A percentile compares a stretch with the other conserved stretches of the same genome.
These are phyloP conservation scores for Fusarium nelsonii DNA, from an alignment of 2,329 filamentous ascomycete genomes.

Conservation along the genomic window DNA sequence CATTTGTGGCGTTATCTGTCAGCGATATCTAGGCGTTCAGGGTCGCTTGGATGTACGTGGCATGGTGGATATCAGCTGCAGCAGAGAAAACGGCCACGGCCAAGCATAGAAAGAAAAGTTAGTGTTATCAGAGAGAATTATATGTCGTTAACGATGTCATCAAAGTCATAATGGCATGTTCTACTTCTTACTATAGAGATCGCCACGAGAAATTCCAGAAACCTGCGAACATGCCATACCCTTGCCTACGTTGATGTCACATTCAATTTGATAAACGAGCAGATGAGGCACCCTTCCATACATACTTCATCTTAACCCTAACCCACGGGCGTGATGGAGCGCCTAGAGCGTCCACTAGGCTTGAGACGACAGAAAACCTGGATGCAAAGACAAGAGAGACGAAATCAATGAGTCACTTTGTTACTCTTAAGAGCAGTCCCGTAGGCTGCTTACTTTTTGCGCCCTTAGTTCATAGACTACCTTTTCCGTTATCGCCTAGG, in stretches of 20 bases:
- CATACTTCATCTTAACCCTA: slow-evolving; percentile 32
- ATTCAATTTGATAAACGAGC: slow-evolving; percentile 2
- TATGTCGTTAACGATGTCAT: neutral
- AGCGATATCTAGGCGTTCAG: neutral
- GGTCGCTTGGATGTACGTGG: slow-evolving; percentile 26
- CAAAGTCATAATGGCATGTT: neutral
- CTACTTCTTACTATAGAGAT: neutral
- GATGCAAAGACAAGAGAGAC: too few species aligned
- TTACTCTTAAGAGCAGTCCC: too few species aligned
- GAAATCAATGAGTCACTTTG: too few species aligned
- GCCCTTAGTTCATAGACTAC: too few species aligned
- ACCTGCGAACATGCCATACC: neutral
- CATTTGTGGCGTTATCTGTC: neutral
- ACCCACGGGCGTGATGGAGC: slow-evolving; percentile 33
- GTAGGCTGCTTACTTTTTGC: too few species aligned
- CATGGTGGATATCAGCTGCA: slow-evolving; percentile 17
- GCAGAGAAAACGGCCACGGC: slow-evolving; percentile 1
- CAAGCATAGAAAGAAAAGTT: slow-evolving; percentile 3
- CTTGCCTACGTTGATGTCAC: neutral
- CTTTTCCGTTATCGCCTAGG: too few species aligned
- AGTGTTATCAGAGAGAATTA: neutral
- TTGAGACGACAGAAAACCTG: too few species aligned
- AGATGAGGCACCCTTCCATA: neutral
- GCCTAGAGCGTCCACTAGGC: slow-evolving; percentile 10
- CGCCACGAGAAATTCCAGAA: neutral